Evolutionary conservation across 176 grass and related monocot genomes (phyloP).

Genomic region (Miscanthus lutarioriparius): DNA sequence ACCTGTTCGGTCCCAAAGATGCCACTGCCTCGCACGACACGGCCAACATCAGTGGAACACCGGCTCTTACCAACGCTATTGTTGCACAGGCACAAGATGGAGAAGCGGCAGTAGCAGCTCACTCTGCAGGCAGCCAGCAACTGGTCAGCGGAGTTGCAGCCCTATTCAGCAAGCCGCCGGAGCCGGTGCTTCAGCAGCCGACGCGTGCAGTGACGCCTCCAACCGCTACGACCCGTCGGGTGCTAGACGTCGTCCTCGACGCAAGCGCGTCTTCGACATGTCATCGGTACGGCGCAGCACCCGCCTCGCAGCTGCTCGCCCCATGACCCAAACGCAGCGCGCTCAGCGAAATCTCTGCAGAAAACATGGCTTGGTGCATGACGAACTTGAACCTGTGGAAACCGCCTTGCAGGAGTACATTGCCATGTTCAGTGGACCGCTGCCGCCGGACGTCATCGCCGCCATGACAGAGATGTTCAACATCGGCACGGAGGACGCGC

Average conservation of each 20-base stretch:
- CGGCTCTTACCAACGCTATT: too few species aligned
- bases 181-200: not conserved
- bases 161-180: not conserved
- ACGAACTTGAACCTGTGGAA: not conserved
- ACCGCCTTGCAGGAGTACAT: not conserved
- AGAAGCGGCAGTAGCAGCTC: not conserved
- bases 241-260: fast-evolving
- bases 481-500: not conserved
- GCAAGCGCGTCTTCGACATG: too few species aligned
- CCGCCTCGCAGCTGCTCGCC: not conserved
- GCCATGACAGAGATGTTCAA: not conserved
- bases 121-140: fast-evolving
- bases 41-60: fast-evolving
- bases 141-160: too few species aligned
- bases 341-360: not conserved
- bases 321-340: not conserved
- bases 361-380: not conserved
- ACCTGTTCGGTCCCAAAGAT: too few species aligned
- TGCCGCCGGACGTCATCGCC: not conserved
- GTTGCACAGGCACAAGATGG: too few species aligned
- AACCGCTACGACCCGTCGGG: fast-evolving
- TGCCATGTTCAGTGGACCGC: not conserved
- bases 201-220: fast-evolving
- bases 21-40: fast-evolving
- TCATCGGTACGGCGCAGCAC: too few species aligned